Percentiles rank a stretch among this genome's conserved stretches.
These are phyloP conservation scores for Globisporangium megalacanthum DNA, from an alignment of 352 stramenopile species.

Conservation along the genomic window DNA sequence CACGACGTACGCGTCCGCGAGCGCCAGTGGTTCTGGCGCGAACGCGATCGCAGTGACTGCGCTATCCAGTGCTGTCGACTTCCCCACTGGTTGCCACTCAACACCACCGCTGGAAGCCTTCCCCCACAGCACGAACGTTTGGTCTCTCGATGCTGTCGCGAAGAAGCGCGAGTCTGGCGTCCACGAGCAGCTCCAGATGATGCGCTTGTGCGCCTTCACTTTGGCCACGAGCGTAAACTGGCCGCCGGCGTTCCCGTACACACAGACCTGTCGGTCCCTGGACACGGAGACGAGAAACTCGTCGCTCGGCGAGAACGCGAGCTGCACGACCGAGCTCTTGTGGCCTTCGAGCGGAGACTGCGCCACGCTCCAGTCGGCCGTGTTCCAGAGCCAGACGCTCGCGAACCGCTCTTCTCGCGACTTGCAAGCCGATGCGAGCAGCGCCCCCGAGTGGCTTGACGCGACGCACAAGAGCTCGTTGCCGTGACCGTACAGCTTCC, in stretches of 20 bases:
- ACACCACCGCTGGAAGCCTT: neutral
- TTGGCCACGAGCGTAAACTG: constrained; percentile 36
- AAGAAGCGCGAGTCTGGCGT: constrained; percentile 52
- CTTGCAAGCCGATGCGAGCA: constrained; percentile 71
- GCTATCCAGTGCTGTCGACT: constrained; percentile 22
- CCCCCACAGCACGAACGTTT: constrained; percentile 55
- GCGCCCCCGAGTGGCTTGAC: constrained; percentile 40
- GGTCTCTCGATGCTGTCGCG: constrained; percentile 55
- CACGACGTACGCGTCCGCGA: constrained; percentile 22
- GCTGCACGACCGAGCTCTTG: constrained; percentile 75
- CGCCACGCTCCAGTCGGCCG: constrained; percentile 39
- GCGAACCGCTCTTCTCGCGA: constrained; percentile 65
- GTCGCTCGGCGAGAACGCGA: constrained; percentile 68
- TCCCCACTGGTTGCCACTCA: constrained; percentile 20
- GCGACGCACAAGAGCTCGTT: constrained; percentile 73
- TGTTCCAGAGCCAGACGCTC: constrained; percentile 62
- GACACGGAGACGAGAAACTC: constrained; percentile 60
- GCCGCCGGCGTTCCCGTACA: constrained; percentile 30
- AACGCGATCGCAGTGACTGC: constrained; percentile 68
- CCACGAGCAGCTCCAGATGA: constrained; percentile 81
- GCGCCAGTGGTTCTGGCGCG: constrained; percentile 13
- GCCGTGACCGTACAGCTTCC: constrained; percentile 76
- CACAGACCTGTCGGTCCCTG: constrained; percentile 64
- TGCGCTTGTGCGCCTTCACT: constrained; percentile 68
- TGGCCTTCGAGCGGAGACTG: constrained; percentile 50